A percentile compares a stretch with the other conserved stretches of the same genome.
Evolutionary conservation across 2,329 filamentous ascomycete genomes (phyloP).

Genomic region (Fusarium penzigii): DNA sequence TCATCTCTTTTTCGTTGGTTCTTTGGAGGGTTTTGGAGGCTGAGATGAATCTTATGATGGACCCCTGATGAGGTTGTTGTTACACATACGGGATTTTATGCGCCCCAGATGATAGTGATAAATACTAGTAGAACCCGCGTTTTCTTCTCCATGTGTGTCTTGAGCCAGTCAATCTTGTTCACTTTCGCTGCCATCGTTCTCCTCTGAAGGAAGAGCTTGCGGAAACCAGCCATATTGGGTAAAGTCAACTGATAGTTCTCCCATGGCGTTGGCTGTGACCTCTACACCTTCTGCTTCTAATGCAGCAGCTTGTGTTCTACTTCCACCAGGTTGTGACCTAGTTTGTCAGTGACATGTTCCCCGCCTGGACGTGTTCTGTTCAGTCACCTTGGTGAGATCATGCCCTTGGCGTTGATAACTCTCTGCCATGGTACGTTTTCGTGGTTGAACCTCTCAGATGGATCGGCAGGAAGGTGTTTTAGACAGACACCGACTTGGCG

Average conservation of each 20-base stretch:
- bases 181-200: slow-evolving; percentile 10
- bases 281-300: slow-evolving; percentile 54
- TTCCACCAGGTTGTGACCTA: slow-evolving; percentile 51
- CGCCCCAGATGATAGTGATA: slow-evolving; percentile 28
- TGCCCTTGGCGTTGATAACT: slow-evolving; percentile 83
- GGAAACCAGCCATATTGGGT: slow-evolving; percentile 59
- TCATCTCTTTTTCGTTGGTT: slow-evolving; percentile 11
- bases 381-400: slow-evolving; percentile 76
- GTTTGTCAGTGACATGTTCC: not conserved
- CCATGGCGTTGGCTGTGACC: slow-evolving; percentile 50
- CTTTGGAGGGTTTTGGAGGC: slow-evolving; percentile 27
- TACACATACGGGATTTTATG: slow-evolving; percentile 23
- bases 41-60: slow-evolving; percentile 30
- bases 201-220: slow-evolving; percentile 48
- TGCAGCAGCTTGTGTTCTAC: slow-evolving; percentile 51
- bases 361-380: not conserved
- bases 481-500: slow-evolving; percentile 89
- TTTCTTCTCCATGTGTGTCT: too few relatives aligned
- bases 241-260: slow-evolving; percentile 55
- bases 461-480: slow-evolving; percentile 72
- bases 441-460: slow-evolving; percentile 62
- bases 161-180: not conserved
- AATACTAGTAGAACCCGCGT: slow-evolving; percentile 27
- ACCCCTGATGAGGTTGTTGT: slow-evolving; percentile 20
- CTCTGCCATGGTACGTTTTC: slow-evolving; percentile 92